Evolutionary conservation across 768 basidiomycete species (phyloP), one percentile per base, ranked within the genome.

Genomic region (Boletus eberwhitei): DNA sequence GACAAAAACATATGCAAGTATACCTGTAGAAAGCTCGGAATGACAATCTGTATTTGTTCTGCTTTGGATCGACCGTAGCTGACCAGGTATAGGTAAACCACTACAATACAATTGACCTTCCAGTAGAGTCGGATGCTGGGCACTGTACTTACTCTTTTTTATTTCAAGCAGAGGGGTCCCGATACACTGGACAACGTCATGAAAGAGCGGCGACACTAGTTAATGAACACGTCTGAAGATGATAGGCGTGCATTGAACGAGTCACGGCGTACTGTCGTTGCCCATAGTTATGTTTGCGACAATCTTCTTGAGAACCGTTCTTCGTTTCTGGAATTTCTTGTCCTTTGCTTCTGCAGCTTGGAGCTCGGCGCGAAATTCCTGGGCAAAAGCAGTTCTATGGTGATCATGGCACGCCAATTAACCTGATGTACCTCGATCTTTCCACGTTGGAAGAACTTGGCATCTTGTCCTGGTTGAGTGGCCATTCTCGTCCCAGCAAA

Each of bases 281-380:
- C 97, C 97, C 95, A 99, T 98, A 4, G 97, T 99, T 72, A 98
- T 98, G 72, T 98, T 98, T 39, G 97, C 97, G 13, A 98, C 93
- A 56, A 98, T 88, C 78, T 95, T 96, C 82, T 99, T 98, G 63
- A 98, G 74, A 19, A 92, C 88, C 0, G 85, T 94, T 81, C 94
- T 98, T 64, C 94, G 83, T 73, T 95, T 95, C 62, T 84, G 75
- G 60, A 83, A 98, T 65, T 94, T 96, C 80, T 98, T 99, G 80
- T 99, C 97, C 74, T 97, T 97, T 59, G 87, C 79, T 70, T 93
- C 93, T 9, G 91, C 89, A 44, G 90, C 89, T 70, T 91, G 89
- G 41, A 97, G 81, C 70, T 98, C 94, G 59, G 87, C 83, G 51
- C 93, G 87, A 66, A 95, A 90, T 79, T 94, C 93, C 87, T 91